Evolutionary conservation across 1,284 basidiomycete genomes (phyloP).

Genomic region (Pascua guehoae): DNA sequence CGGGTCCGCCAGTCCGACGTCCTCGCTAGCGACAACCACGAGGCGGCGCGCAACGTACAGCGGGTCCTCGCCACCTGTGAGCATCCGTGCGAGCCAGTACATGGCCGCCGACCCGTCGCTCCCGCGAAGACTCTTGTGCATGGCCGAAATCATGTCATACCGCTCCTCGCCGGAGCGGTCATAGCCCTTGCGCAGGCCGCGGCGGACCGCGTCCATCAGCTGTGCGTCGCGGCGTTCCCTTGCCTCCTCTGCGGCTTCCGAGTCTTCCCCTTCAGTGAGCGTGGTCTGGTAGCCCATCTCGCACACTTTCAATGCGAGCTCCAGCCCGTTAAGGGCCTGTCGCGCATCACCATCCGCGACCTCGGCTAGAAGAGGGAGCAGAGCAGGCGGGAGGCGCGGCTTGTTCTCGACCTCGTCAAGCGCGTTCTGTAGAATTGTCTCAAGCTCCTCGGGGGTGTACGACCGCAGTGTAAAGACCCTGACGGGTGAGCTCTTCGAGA

Average conservation of each 20-base stretch:
- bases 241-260: background rate
- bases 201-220: conserved; percentile 48
- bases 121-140: conserved; percentile 82
- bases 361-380: conserved; percentile 53
- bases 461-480: conserved; percentile 45
- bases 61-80: conserved; percentile 81
- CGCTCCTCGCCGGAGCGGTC: conserved; percentile 70
- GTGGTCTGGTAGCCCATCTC: conserved; percentile 25
- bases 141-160: conserved; percentile 83
- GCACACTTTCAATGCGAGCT: conserved; percentile 49
- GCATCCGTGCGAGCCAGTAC: conserved; percentile 85
- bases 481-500: background rate
- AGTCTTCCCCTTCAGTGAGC: conserved; percentile 5
- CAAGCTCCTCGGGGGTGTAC: conserved; percentile 38
- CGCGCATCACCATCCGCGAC: conserved; percentile 54
- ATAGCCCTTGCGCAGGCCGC: conserved; percentile 54
- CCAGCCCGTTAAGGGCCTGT: conserved; percentile 51
- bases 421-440: conserved; percentile 43
- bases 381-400: conserved; percentile 49
- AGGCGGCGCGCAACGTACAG: conserved; percentile 76
- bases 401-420: conserved; percentile 36
- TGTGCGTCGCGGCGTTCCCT: conserved; percentile 29
- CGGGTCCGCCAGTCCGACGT: conserved; percentile 73
- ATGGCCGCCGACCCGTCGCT: conserved; percentile 74
- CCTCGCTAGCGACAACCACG: conserved; percentile 79